Evolutionary conservation across 2,329 filamentous ascomycete species (phyloP).

Genomic region (Exophiala calicioides): DNA sequence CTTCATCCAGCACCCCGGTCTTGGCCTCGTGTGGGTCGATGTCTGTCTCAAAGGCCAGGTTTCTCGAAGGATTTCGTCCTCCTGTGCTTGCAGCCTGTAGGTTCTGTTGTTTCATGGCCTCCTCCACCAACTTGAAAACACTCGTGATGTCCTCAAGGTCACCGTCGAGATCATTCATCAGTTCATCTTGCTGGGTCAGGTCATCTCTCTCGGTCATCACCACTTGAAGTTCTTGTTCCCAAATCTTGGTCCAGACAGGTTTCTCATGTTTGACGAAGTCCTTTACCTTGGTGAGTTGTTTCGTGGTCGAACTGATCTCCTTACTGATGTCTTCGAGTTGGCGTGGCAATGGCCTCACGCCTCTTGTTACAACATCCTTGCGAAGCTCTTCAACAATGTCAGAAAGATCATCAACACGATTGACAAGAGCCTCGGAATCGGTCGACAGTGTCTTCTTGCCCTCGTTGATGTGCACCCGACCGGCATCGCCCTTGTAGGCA

Average conservation of each 20-base stretch:
- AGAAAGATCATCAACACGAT: slow-evolving; percentile 93
- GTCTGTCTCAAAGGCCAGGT: slow-evolving; percentile 51
- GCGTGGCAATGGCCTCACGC: slow-evolving; percentile 84
- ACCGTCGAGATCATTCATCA: slow-evolving; percentile 87
- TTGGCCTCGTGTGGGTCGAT: slow-evolving; percentile 79
- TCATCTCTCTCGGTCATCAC: slow-evolving; percentile 95
- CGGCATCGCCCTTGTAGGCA: slow-evolving; percentile 72
- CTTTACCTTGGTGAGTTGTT: slow-evolving; percentile 91
- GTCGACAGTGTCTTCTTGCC: slow-evolving; percentile 84
- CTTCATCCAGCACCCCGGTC: slow-evolving; percentile 87
- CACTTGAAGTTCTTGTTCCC: slow-evolving; percentile 95
- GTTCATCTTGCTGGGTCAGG: slow-evolving; percentile 92
- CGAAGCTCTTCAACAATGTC: slow-evolving; percentile 94
- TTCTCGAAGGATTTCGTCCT: slow-evolving; percentile 44
- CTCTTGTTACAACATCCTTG: slow-evolving; percentile 92
- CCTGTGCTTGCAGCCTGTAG: slow-evolving; percentile 58
- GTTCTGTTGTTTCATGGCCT: slow-evolving; percentile 95
- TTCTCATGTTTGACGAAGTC: slow-evolving; percentile 90
- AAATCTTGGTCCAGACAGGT: slow-evolving; percentile 97
- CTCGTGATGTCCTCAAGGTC: slow-evolving; percentile 92
- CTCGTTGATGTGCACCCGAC: slow-evolving; percentile 77
- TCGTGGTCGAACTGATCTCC: slow-evolving; percentile 77
- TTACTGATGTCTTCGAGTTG: slow-evolving; percentile 88
- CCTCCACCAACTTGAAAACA: slow-evolving; percentile 92
- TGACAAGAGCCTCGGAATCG: slow-evolving; percentile 88